Evolutionary conservation across 2,329 filamentous ascomycete species (phyloP).

Genomic region (Fusarium acutatum): DNA sequence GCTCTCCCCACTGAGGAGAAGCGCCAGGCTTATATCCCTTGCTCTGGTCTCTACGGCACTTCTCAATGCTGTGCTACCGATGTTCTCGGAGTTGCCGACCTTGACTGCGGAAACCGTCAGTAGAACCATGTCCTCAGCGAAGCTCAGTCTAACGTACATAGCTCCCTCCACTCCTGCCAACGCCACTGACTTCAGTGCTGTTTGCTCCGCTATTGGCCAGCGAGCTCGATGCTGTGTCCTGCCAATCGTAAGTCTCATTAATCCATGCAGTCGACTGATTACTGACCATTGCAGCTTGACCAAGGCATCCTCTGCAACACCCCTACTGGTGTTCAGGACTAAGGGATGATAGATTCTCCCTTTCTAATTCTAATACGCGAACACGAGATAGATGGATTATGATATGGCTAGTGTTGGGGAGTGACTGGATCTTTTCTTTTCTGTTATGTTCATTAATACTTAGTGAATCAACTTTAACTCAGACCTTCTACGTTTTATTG

Average conservation of each 20-base stretch:
- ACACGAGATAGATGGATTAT: neutral
- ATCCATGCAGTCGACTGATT: accelerated
- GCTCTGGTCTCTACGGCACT: conserved; percentile 53
- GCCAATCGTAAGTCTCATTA: conserved; percentile 49
- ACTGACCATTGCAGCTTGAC: conserved; percentile 34
- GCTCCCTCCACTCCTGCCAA: conserved; percentile 46
- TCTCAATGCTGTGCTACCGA: conserved; percentile 70
- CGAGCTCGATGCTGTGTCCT: conserved; percentile 66
- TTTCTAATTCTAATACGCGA: neutral
- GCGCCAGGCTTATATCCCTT: conserved; percentile 51
- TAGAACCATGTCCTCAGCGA: neutral
- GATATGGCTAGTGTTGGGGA: neutral
- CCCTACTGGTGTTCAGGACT: conserved; percentile 44
- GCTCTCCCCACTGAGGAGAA: conserved; percentile 45
- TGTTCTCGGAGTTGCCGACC: conserved; percentile 64
- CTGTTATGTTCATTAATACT: neutral
- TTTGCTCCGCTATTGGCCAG: conserved; percentile 60
- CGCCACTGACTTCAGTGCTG: conserved; percentile 53
- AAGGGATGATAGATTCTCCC: neutral
- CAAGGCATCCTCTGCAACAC: conserved; percentile 50
- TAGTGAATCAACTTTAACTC: neutral
- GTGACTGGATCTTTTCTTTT: neutral
- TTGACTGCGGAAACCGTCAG: conserved; percentile 66
- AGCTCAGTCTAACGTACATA: conserved; percentile 12
- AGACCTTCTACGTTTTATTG: accelerated